These are phyloP conservation scores for Lasiodiplodia sp. DNA, from an alignment of 2,329 filamentous ascomycete genomes.

Conservation along the genomic window DNA sequence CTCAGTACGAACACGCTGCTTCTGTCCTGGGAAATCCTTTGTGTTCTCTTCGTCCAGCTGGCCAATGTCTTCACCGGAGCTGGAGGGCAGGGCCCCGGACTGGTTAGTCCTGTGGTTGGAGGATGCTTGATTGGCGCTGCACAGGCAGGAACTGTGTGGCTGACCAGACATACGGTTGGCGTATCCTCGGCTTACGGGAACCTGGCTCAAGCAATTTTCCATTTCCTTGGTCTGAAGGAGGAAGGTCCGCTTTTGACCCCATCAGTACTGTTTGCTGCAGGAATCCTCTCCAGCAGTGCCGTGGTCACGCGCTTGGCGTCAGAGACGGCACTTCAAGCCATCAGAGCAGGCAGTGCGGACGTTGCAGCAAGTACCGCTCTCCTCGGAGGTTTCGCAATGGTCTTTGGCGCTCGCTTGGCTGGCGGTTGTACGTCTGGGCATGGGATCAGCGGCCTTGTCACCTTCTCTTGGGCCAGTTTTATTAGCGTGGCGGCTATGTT, in stretches of 20 bases:
- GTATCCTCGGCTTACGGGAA: conserved; percentile 70
- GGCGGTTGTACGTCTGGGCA: conserved; percentile 75
- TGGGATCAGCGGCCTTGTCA: conserved; percentile 71
- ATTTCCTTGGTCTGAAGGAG: conserved; percentile 35
- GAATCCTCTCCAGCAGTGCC: conserved; percentile 59
- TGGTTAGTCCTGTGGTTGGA: conserved; percentile 60
- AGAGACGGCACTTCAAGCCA: conserved; percentile 1
- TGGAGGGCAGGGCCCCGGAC: conserved; percentile 31
- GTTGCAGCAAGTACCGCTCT: conserved; percentile 47
- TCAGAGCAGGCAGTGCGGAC: neutral
- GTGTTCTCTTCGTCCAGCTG: conserved; percentile 51
- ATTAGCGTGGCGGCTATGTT: conserved; percentile 68
- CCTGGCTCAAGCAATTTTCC: conserved; percentile 57
- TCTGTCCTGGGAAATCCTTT: conserved; percentile 54
- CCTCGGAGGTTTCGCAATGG: conserved; percentile 64
- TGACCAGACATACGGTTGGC: conserved; percentile 64
- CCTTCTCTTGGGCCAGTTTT: conserved; percentile 68
- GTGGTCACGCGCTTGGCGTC: conserved; percentile 37
- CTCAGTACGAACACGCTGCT: conserved; percentile 49
- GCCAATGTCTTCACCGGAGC: conserved; percentile 39
- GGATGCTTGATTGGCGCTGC: conserved; percentile 66
- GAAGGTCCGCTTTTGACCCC: conserved; percentile 39
- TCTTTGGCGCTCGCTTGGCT: conserved; percentile 67
- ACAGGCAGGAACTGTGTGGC: conserved; percentile 64
- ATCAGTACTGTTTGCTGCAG: conserved; percentile 61